Base-by-base conservation (phyloP, 108 stramenopile genomes). In the Nitzschia sp. region DNA sequence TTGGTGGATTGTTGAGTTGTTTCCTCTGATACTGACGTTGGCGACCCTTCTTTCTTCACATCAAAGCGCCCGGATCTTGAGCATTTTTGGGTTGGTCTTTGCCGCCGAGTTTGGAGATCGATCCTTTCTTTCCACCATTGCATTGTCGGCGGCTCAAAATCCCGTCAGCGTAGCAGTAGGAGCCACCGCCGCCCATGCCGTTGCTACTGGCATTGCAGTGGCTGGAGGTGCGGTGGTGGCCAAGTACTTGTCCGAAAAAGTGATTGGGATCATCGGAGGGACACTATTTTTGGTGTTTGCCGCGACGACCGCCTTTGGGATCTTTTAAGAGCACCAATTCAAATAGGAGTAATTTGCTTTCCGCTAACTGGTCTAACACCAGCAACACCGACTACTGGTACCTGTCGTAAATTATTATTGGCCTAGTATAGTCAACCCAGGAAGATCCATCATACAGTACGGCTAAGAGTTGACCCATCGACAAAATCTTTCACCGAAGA, bases 81-180 rank as follows among this genome's bases (percentile, higher is more conserved):
- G 86, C 41, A 91, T 87, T 29, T 95, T 94, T 67, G 89, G 81
- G 2, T 73, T 94, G 36, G 94, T 97, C 26, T 96, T 99, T 63
- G 92, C 93, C n/a, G 94, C 94, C 27, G 95, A 97, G 60, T 96
- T 98, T 71, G 95, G 95, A 50, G 95, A 96, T 75, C 84, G 95
- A 47, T 95, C 93, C 26, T 98, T 98, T 70, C 89, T 99, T 44
- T 96, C 98, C 26, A 99, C 99, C 21, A 98, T 99, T 55, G 98
- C 99, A 8, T 69, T 99, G 53, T 89, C 92, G 16, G 56, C 56
- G 30, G 94, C 97, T 45, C 97, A 99, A 76, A 96, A 98, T 67
- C 95, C 97, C 11, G 70, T 94, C 22, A 94, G 95, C 57, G 98
- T 99, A 16, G 88, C 84, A 26, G 88, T 73, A 13, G 99, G 99